Conservation (phyloP, 257 asterid species). For the Echites panduratus region DNA sequence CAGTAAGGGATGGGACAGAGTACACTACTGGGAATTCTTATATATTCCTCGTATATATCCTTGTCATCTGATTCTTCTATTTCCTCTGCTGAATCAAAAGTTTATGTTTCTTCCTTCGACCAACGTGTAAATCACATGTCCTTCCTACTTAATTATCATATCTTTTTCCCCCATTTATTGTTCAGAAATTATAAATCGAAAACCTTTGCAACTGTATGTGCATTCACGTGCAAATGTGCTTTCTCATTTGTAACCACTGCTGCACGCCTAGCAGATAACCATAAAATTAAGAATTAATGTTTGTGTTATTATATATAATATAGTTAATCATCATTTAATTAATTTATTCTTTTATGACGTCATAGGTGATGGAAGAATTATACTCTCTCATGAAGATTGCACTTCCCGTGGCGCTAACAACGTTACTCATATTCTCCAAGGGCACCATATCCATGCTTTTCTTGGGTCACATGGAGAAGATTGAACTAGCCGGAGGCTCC, state of each 20-base stretch:
- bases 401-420: conserved; percentile 72
- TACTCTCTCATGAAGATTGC: conserved; percentile 40
- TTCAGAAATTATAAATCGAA: too few relatives aligned
- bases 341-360: too few relatives aligned
- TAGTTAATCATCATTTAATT: too few relatives aligned
- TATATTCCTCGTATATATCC: neutral
- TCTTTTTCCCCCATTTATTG: too few relatives aligned
- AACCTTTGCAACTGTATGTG: neutral
- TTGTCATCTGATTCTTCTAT: neutral
- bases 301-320: too few relatives aligned
- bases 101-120: neutral
- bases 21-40: too few relatives aligned
- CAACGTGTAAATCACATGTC: conserved; percentile 18
- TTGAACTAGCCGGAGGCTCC: conserved; percentile 81
- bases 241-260: neutral
- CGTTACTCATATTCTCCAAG: conserved; percentile 58
- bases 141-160: neutral
- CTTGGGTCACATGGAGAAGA: conserved; percentile 70
- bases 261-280: conserved; percentile 14
- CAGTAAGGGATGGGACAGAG: neutral
- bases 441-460: conserved; percentile 77
- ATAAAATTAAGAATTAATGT: too few relatives aligned
- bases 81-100: neutral
- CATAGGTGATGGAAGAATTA: conserved; percentile 58
- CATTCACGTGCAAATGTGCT: conserved; percentile 11